Percentiles rank a stretch among this genome's conserved stretches.
These are phyloP conservation scores for Colletotrichum trifolii DNA, from an alignment of 2,329 filamentous ascomycete genomes.

Conservation along the genomic window DNA sequence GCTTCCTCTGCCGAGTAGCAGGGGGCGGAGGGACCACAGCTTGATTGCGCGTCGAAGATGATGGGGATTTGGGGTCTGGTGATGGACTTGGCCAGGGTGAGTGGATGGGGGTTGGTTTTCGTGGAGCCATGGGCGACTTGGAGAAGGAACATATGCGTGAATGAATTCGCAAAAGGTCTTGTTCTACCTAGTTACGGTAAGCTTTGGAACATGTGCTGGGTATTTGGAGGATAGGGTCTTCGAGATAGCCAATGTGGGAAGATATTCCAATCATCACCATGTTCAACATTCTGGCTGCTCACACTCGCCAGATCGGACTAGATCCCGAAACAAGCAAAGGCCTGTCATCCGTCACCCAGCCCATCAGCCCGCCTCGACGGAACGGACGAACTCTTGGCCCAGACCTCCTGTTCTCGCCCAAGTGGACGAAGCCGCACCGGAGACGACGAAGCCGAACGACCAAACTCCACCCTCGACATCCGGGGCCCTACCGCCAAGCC, in stretches of 20 bases:
- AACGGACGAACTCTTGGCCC: conserved; percentile 29
- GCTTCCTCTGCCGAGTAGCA: conserved; percentile 2
- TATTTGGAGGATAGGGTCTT: not conserved
- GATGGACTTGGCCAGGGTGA: not conserved
- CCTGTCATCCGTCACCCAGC: not conserved
- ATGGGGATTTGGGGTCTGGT: conserved; percentile 6
- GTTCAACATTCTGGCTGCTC: not conserved
- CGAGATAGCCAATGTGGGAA: not conserved
- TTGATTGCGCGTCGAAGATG: not conserved
- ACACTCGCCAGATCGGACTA: conserved; percentile 4
- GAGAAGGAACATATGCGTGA: not conserved
- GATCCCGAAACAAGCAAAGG: not conserved
- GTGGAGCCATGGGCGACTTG: not conserved
- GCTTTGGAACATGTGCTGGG: not conserved
- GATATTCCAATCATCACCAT: too few species aligned
- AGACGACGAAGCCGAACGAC: conserved; percentile 17
- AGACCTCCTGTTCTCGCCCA: conserved; percentile 7
- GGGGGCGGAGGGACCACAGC: conserved; percentile 23
- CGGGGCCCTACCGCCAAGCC: conserved; percentile 19
- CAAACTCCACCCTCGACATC: conserved; percentile 8
- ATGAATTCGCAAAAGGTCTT: too few species aligned
- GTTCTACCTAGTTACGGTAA: too few species aligned
- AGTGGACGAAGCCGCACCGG: conserved; percentile 15
- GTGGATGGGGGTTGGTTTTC: not conserved
- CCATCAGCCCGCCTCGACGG: not conserved